Evolutionary conservation across 805 yeast genomes (phyloP).

Genomic region (Phaffomyces opuntiae): DNA sequence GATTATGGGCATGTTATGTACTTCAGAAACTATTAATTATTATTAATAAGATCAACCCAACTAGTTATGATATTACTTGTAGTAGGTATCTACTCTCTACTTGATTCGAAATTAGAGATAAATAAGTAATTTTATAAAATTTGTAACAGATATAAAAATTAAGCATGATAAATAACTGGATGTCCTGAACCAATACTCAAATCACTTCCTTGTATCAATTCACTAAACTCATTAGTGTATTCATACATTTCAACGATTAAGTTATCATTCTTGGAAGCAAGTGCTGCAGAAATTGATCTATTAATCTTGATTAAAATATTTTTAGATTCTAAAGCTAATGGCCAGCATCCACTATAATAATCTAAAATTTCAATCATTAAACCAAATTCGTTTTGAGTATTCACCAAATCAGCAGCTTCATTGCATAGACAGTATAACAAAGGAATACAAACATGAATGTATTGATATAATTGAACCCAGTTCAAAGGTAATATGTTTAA

Average conservation of each 20-base stretch:
- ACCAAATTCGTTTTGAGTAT: conserved; percentile 39
- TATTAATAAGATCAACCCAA: neutral
- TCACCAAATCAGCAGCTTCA: conserved; percentile 39
- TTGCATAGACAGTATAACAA: conserved; percentile 40
- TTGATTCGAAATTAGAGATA: too few relatives aligned
- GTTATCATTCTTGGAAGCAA: conserved; percentile 16
- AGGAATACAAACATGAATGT: conserved; percentile 40
- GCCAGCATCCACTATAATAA: conserved; percentile 41
- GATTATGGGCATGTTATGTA: neutral
- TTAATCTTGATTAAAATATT: conserved; percentile 38
- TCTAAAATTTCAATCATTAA: conserved; percentile 39
- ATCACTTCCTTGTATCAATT: neutral
- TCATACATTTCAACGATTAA: neutral
- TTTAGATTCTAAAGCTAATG: conserved; percentile 37
- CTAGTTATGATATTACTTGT: neutral
- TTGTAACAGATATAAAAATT: neutral
- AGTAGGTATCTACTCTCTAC: neutral
- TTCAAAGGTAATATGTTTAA: conserved; percentile 38
- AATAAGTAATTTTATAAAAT: too few relatives aligned
- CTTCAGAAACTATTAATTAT: neutral
- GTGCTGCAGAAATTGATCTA: conserved; percentile 26
- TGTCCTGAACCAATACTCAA: neutral
- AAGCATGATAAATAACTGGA: neutral
- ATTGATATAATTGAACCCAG: conserved; percentile 43
- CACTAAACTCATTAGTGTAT: neutral